These are phyloP conservation scores for Pelargonium myrrhifolium DNA, from an alignment of 441 rosid genomes.

Conservation along the genomic window DNA sequence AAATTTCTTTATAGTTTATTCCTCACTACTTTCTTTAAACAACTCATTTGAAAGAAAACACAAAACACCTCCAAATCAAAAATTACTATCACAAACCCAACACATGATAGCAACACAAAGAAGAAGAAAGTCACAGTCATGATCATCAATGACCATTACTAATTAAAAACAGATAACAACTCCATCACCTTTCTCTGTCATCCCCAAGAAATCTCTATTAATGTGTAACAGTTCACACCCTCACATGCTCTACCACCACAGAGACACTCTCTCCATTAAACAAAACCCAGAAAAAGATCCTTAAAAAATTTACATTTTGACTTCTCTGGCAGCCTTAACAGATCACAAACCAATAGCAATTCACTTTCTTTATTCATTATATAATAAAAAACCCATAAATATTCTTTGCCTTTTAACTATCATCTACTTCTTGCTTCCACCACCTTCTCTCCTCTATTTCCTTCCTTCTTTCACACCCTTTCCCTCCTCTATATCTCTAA, in stretches of 20 bases:
- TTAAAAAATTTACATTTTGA: not conserved
- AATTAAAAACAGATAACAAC: not conserved
- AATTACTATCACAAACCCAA: not conserved
- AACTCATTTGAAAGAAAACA: too few relatives aligned
- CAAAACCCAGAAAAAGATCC: not conserved
- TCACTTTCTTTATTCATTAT: not conserved
- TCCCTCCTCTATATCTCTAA: slow-evolving; percentile 7
- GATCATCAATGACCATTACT: not conserved
- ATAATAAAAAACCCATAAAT: not conserved
- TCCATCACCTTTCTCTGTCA: not conserved
- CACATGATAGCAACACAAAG: not conserved
- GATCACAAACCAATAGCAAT: slow-evolving; percentile 10
- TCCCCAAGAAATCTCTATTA: not conserved
- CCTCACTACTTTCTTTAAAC: too few relatives aligned
- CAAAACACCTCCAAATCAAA: not conserved
- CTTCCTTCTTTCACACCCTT: not conserved
- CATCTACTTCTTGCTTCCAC: not conserved
- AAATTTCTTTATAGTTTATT: too few relatives aligned
- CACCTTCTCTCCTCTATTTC: not conserved
- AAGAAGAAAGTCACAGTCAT: not conserved
- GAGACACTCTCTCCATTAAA: not conserved
- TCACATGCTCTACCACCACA: not conserved
- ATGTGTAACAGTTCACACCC: slow-evolving; percentile 4
- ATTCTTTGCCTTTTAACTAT: slow-evolving; percentile 16
- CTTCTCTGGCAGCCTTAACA: not conserved